phyloP scores from a whole-genome alignment of 768 basidiomycete genomes.

The Tulasnella sp. region DNA sequence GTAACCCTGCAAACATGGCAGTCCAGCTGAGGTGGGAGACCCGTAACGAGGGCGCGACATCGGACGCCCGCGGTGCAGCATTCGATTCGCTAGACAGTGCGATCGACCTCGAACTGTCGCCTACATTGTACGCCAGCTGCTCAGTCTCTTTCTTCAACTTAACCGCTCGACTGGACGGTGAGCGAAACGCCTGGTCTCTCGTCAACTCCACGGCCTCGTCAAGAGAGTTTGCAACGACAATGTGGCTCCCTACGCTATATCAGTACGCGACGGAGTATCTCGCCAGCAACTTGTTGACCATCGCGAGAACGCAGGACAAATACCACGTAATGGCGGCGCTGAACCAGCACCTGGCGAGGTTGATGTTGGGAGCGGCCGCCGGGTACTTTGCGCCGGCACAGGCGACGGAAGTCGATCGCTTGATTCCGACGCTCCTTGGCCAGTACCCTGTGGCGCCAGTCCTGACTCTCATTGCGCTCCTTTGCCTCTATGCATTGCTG shows the following conservation, averaged over 20 bases:
- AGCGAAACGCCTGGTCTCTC: background rate
- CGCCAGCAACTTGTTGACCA: background rate
- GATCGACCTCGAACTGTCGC: background rate
- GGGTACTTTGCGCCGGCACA: background rate
- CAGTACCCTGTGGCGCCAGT: background rate
- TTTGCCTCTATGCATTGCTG: background rate
- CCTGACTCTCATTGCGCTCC: background rate
- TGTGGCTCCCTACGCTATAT: background rate
- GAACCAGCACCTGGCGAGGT: background rate
- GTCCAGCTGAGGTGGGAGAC: no score
- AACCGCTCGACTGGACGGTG: background rate
- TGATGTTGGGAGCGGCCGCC: background rate
- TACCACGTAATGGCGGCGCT: background rate
- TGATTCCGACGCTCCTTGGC: background rate
- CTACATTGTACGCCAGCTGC: background rate
- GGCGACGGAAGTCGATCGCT: background rate
- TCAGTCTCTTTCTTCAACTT: background rate
- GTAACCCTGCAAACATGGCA: no score
- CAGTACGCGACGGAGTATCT: background rate
- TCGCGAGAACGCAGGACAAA: background rate
- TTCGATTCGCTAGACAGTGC: background rate
- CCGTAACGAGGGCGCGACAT: no score
- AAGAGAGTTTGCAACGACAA: background rate
- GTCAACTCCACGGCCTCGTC: background rate
- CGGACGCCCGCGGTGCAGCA: no score